A percentile compares a stretch with the other conserved stretches of the same genome.
These are phyloP conservation scores for Magnusiomyces tetraspermus DNA, from an alignment of 1,139 yeast genomes.

Conservation along the genomic window DNA sequence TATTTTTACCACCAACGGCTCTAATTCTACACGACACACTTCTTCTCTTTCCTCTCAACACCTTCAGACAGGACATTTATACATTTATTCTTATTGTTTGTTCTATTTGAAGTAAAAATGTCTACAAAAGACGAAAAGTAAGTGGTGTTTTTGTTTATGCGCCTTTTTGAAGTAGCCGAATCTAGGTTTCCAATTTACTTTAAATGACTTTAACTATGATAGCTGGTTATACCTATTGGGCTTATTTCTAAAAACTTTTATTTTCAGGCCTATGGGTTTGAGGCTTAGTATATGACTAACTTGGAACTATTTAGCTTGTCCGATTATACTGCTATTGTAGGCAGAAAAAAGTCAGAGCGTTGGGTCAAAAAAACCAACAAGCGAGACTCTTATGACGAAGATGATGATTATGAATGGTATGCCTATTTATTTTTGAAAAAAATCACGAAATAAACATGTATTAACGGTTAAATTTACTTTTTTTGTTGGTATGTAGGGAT, in stretches of 20 bases:
- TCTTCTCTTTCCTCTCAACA: not conserved
- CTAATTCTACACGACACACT: not conserved
- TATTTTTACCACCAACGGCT: not conserved
- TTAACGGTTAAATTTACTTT: not conserved
- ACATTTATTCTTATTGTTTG: not conserved
- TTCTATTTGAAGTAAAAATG: no score
- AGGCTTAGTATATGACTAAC: not conserved
- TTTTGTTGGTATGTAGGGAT: not conserved
- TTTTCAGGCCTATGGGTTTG: not conserved
- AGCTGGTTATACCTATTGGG: no score
- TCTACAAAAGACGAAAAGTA: not conserved
- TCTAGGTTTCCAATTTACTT: not conserved
- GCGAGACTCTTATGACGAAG: conserved; percentile 27
- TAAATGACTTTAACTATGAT: not conserved
- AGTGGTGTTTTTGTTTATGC: not conserved
- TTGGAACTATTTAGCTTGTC: no score
- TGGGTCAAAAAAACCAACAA: conserved; percentile 32
- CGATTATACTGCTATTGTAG: conserved; percentile 27
- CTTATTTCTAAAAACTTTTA: no score
- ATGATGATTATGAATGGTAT: conserved; percentile 20
- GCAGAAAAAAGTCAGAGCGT: conserved; percentile 33
- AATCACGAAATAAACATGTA: not conserved
- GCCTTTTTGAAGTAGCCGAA: not conserved
- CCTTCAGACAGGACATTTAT: not conserved
- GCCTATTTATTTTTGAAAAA: conserved; percentile 9